Evolutionary conservation across 306 rosid genomes (phyloP).

Genomic region (Vigna unguiculata): DNA sequence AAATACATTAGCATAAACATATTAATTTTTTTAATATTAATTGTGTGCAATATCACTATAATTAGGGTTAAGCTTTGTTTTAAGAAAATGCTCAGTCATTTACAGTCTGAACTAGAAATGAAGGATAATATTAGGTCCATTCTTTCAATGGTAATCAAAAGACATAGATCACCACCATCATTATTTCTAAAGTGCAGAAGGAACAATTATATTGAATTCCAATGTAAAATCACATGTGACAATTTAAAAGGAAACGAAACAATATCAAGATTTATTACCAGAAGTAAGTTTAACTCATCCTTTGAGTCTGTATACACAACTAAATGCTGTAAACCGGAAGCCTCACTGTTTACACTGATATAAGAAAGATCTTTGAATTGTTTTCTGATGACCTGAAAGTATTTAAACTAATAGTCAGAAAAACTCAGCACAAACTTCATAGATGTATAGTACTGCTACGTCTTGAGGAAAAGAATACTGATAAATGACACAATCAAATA

Average conservation of each 20-base stretch:
- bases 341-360: slow-evolving; percentile 56
- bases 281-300: slow-evolving; percentile 71
- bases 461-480: slow-evolving; percentile 5
- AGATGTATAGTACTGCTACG: slow-evolving; percentile 5
- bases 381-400: slow-evolving; percentile 75
- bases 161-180: slow-evolving; percentile 4
- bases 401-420: slow-evolving; percentile 45
- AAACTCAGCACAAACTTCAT: slow-evolving; percentile 30
- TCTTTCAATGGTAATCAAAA: slow-evolving; percentile 15
- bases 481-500: slow-evolving; percentile 34
- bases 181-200: slow-evolving; percentile 10
- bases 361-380: slow-evolving; percentile 78
- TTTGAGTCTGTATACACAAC: slow-evolving; percentile 74
- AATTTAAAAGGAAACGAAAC: slow-evolving; percentile 22
- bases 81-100: slow-evolving; percentile 29
- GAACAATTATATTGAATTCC: slow-evolving; percentile 18
- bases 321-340: slow-evolving; percentile 58
- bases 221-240: slow-evolving; percentile 28
- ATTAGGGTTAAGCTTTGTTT: slow-evolving; percentile 13
- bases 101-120: slow-evolving; percentile 36
- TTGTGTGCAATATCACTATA: slow-evolving; percentile 15
- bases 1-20: not conserved
- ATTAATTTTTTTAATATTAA: slow-evolving; percentile 7
- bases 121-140: slow-evolving; percentile 1
- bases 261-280: slow-evolving; percentile 59